Percentiles rank a stretch among this genome's conserved stretches.
These are phyloP conservation scores for Ophiocordyceps camponoti-rufipedis DNA, from an alignment of 2,329 filamentous ascomycete genomes.

Conservation along the genomic window DNA sequence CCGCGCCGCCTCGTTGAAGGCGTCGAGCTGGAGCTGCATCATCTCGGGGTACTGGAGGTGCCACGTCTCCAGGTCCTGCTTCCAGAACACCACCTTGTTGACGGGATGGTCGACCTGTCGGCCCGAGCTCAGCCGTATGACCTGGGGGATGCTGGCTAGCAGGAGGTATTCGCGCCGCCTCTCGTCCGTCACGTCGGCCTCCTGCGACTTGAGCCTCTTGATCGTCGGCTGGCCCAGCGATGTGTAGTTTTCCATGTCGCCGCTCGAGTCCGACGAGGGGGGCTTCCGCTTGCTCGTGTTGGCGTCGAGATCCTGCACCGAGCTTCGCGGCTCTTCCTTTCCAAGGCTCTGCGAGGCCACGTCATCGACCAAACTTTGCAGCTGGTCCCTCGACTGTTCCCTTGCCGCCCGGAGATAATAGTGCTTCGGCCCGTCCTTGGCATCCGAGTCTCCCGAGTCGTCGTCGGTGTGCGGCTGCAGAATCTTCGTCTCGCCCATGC, in stretches of 20 bases:
- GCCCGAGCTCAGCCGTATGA: constrained; percentile 28
- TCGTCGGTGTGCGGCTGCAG: constrained; percentile 18
- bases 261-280: constrained; percentile 26
- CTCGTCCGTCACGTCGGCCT: constrained; percentile 16
- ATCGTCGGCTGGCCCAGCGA: constrained; percentile 26
- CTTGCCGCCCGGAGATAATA: constrained; percentile 16
- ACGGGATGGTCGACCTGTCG: constrained; percentile 39
- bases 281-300: constrained; percentile 39
- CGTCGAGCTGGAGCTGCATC: constrained; percentile 38
- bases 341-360: constrained; percentile 37
- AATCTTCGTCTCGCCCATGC: constrained; percentile 21
- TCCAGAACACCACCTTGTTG: constrained; percentile 40
- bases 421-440: constrained; percentile 9
- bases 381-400: constrained; percentile 25
- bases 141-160: constrained; percentile 29
- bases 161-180: constrained; percentile 25
- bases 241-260: constrained; percentile 25
- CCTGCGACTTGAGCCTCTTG: constrained; percentile 36
- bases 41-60: constrained; percentile 46
- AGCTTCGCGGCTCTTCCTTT: constrained; percentile 14
- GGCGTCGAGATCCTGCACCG: constrained; percentile 16
- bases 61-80: constrained; percentile 34
- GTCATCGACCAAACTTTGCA: constrained; percentile 33
- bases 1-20: constrained; percentile 32
- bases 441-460: constrained; percentile 22